Evolutionary conservation across 805 yeast genomes (phyloP).

Genomic region (Suhomyces sp.): DNA sequence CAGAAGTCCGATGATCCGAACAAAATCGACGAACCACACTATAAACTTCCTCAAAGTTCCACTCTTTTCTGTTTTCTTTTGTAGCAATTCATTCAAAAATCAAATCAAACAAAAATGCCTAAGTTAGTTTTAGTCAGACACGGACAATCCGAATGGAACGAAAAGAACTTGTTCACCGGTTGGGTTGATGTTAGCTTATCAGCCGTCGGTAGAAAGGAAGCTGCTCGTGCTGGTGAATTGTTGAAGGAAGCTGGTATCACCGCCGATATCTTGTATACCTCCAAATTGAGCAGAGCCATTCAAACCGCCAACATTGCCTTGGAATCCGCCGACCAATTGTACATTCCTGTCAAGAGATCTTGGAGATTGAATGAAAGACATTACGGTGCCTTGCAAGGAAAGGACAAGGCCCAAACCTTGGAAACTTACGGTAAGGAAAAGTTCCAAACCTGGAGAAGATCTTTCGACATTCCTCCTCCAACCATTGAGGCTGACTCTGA

Average conservation of each 20-base stretch:
- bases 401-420: conserved; percentile 93
- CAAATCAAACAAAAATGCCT: conserved; percentile 31
- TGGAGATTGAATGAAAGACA: conserved; percentile 99
- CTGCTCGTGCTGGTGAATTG: conserved; percentile 89
- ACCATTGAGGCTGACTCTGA: conserved; percentile 70
- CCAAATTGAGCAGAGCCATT: conserved; percentile 89
- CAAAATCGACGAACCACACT: not conserved
- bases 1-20: conserved; percentile 15
- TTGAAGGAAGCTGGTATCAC: conserved; percentile 80
- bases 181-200: conserved; percentile 95
- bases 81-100: not conserved
- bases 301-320: conserved; percentile 96
- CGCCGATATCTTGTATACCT: conserved; percentile 89
- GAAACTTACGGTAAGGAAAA: conserved; percentile 85
- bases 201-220: conserved; percentile 84
- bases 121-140: conserved; percentile 93
- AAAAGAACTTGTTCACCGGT: conserved; percentile 96
- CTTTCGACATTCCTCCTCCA: conserved; percentile 96
- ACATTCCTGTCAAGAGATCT: conserved; percentile 88
- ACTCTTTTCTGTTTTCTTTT: not conserved
- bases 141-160: conserved; percentile 99
- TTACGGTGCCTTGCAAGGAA: conserved; percentile 98
- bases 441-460: conserved; percentile 97
- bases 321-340: conserved; percentile 82
- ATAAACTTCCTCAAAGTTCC: not conserved